Evolutionary conservation across 2,329 filamentous ascomycete genomes (phyloP).

Genomic region (Alternaria brassicicola): DNA sequence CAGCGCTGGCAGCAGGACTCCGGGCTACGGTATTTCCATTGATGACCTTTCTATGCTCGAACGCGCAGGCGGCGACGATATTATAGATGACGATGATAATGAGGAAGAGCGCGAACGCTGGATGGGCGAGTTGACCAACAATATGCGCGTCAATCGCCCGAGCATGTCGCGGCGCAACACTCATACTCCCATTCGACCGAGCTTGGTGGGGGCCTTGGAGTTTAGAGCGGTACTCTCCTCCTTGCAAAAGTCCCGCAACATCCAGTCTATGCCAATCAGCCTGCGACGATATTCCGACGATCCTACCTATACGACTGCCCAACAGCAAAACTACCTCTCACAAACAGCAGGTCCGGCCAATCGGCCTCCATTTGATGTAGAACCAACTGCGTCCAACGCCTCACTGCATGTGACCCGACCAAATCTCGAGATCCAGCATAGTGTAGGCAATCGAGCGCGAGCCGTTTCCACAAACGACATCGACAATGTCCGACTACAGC

Average conservation of each 20-base stretch:
- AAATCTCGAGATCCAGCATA: slow-evolving; percentile 38
- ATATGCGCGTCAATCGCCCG: slow-evolving; percentile 85
- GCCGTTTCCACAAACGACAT: slow-evolving; percentile 68
- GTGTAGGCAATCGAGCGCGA: slow-evolving; percentile 47
- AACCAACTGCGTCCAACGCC: slow-evolving; percentile 21
- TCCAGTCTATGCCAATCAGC: slow-evolving; percentile 72
- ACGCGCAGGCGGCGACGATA: slow-evolving; percentile 62
- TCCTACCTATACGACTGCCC: slow-evolving; percentile 53
- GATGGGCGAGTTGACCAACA: slow-evolving; percentile 83
- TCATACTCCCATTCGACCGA: slow-evolving; percentile 86
- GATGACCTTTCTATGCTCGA: slow-evolving; percentile 70
- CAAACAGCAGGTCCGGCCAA: slow-evolving; percentile 56
- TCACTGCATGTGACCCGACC: slow-evolving; percentile 35
- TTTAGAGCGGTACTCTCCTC: slow-evolving; percentile 91
- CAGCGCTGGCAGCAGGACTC: slow-evolving; percentile 43
- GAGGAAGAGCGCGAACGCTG: slow-evolving; percentile 68
- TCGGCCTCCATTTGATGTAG: slow-evolving; percentile 46
- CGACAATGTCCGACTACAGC: slow-evolving; percentile 54
- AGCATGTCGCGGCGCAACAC: slow-evolving; percentile 71
- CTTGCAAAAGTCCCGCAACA: slow-evolving; percentile 79
- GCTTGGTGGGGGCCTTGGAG: slow-evolving; percentile 89
- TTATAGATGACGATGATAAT: slow-evolving; percentile 62
- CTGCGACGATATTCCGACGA: slow-evolving; percentile 73
- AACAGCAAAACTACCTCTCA: slow-evolving; percentile 56
- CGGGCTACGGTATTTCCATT: slow-evolving; percentile 57